phyloP scores from a whole-genome alignment of 108 stramenopile species.

The Stephanodiscus minutulus region DNA sequence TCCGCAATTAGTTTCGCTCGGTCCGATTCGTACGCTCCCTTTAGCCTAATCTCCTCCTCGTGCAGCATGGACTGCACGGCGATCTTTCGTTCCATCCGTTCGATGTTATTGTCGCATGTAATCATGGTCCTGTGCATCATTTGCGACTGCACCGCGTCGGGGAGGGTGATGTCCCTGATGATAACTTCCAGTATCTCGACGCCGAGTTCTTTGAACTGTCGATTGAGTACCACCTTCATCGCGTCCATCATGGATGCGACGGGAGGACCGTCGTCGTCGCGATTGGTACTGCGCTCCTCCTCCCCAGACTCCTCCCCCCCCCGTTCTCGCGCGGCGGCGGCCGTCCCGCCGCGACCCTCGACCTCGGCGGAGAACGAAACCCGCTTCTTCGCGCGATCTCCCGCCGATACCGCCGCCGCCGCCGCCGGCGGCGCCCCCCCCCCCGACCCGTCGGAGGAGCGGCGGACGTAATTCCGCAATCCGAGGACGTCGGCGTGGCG shows the following conservation, averaged over 20 bases:
- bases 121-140: slow-evolving; percentile 57
- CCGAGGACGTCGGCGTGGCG: slow-evolving; percentile 62
- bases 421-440: no score
- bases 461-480: slow-evolving; percentile 32
- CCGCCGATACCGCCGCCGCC: no score
- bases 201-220: slow-evolving; percentile 53
- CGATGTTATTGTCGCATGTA: slow-evolving; percentile 49
- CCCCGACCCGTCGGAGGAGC: slow-evolving; percentile 14
- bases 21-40: slow-evolving; percentile 21
- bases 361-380: slow-evolving; percentile 30
- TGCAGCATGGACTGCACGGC: slow-evolving; percentile 54
- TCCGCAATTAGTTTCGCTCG: slow-evolving; percentile 21
- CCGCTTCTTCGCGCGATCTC: not conserved
- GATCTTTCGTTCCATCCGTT: slow-evolving; percentile 55
- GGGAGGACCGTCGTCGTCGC: slow-evolving; percentile 21
- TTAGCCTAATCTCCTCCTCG: slow-evolving; percentile 34
- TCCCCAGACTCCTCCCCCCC: no score
- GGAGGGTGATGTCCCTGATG: slow-evolving; percentile 51
- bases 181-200: slow-evolving; percentile 48
- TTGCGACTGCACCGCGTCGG: slow-evolving; percentile 45
- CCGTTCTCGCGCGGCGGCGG: no score
- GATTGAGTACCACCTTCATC: slow-evolving; percentile 50
- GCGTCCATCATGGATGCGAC: slow-evolving; percentile 28
- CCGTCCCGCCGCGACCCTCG: slow-evolving; percentile 3
- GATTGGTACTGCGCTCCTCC: slow-evolving; percentile 17